Evolutionary conservation across 768 basidiomycete species (phyloP).

Genomic region (Suillus cothurnatus): DNA sequence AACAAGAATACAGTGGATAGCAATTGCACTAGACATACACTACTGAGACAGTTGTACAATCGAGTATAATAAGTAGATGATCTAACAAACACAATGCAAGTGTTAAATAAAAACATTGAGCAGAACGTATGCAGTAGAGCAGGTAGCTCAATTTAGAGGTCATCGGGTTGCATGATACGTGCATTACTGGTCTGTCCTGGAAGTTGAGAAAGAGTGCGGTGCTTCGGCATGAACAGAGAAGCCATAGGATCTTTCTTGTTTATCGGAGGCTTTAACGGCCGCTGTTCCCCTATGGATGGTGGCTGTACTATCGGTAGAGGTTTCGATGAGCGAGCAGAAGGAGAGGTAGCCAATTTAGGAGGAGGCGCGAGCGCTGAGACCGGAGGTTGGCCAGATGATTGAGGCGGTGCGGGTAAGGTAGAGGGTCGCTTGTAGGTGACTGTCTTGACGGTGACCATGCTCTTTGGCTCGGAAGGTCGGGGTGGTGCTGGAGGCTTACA

Average conservation of each 20-base stretch:
- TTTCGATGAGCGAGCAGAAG: slow-evolving; percentile 23
- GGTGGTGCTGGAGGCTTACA: slow-evolving; percentile 38
- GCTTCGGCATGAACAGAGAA: slow-evolving; percentile 73
- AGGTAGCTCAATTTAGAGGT: background rate
- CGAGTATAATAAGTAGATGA: background rate
- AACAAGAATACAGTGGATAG: background rate
- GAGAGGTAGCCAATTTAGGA: slow-evolving; percentile 28
- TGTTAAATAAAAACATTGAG: background rate
- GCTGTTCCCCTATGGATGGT: slow-evolving; percentile 28
- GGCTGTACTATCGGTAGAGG: slow-evolving; percentile 12
- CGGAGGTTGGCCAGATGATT: slow-evolving; percentile 6
- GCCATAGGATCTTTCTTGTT: slow-evolving; percentile 67
- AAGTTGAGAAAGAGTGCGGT: slow-evolving; percentile 60
- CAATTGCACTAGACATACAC: background rate
- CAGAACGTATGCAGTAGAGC: background rate
- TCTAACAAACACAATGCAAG: background rate
- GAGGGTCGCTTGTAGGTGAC: slow-evolving; percentile 43
- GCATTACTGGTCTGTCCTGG: slow-evolving; percentile 36
- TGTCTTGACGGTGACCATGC: slow-evolving; percentile 54
- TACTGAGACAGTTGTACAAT: background rate
- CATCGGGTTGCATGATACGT: slow-evolving; percentile 24
- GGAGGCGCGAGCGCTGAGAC: slow-evolving; percentile 6
- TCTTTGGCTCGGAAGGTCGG: slow-evolving; percentile 33
- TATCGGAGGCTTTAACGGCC: slow-evolving; percentile 39
- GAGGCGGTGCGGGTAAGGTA: slow-evolving; percentile 17